Evolutionary conservation across 495 filamentous ascomycete species (phyloP).

Genomic region (Umbilicaria muhlenbergii): DNA sequence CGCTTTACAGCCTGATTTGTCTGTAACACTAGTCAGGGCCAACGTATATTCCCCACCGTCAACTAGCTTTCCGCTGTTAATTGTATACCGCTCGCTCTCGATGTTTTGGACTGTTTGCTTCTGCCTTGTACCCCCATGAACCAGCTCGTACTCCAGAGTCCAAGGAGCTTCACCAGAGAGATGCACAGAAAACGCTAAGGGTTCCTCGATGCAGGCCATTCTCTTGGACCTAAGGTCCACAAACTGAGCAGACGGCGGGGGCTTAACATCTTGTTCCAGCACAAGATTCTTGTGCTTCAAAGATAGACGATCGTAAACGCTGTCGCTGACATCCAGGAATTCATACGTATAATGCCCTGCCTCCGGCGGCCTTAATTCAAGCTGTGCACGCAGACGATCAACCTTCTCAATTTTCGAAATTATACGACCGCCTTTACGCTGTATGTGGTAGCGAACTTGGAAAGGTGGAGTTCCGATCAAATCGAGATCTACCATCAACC

Average conservation of each 20-base stretch:
- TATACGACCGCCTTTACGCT: slow-evolving; percentile 39
- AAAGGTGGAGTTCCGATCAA: slow-evolving; percentile 86
- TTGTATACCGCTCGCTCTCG: slow-evolving; percentile 39
- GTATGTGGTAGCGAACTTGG: slow-evolving; percentile 52
- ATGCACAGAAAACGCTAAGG: slow-evolving; percentile 51
- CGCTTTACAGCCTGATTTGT: slow-evolving; percentile 71
- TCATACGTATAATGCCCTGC: slow-evolving; percentile 79
- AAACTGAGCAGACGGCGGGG: slow-evolving; percentile 68
- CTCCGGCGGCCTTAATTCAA: slow-evolving; percentile 65
- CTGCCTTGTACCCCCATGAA: slow-evolving; percentile 74
- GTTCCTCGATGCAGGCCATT: slow-evolving; percentile 68
- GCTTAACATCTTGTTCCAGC: slow-evolving; percentile 82
- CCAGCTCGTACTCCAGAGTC: slow-evolving; percentile 80
- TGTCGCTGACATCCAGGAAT: slow-evolving; percentile 66
- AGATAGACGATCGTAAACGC: slow-evolving; percentile 44
- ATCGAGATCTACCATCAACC: slow-evolving; percentile 72
- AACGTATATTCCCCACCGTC: slow-evolving; percentile 81
- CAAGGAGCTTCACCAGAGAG: slow-evolving; percentile 74
- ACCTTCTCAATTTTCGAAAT: slow-evolving; percentile 35
- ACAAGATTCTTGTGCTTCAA: slow-evolving; percentile 37
- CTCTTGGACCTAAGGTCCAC: slow-evolving; percentile 32
- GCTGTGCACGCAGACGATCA: slow-evolving; percentile 53
- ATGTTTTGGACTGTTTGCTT: slow-evolving; percentile 51
- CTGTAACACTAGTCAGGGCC: slow-evolving; percentile 67
- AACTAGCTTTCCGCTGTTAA: slow-evolving; percentile 54